phyloP scores from a whole-genome alignment of 768 basidiomycete genomes.

The Megacollybia marginata region DNA sequence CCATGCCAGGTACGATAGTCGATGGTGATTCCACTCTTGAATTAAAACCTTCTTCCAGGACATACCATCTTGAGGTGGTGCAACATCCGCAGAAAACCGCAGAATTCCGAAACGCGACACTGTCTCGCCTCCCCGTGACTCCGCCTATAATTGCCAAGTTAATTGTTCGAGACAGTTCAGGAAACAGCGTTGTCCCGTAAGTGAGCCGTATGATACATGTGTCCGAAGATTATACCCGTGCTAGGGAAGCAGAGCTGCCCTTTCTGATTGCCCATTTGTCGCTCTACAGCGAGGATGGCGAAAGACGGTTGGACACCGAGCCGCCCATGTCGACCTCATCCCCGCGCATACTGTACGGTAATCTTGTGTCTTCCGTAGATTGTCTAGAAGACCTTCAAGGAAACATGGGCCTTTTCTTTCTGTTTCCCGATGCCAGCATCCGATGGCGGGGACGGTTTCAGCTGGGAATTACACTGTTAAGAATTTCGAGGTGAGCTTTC shows the following conservation, averaged over 20 bases:
- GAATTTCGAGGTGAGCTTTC: conserved; percentile 62
- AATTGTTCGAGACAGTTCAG: conserved; percentile 63
- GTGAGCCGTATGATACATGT: conserved; percentile 22
- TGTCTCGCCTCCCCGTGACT: conserved; percentile 77
- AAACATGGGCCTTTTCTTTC: conserved; percentile 75
- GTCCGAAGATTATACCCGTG: conserved; percentile 6
- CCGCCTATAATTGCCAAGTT: conserved; percentile 82
- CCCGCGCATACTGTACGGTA: conserved; percentile 72
- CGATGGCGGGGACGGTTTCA: conserved; percentile 71
- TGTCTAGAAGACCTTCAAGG: conserved; percentile 76
- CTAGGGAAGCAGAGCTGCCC: conserved; percentile 77
- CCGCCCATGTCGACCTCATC: conserved; percentile 37
- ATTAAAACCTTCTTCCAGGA: conserved; percentile 25
- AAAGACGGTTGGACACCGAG: conserved; percentile 56
- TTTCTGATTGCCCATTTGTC: conserved; percentile 84
- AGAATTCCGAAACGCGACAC: conserved; percentile 66
- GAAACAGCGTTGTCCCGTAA: conserved; percentile 72
- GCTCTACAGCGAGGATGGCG: conserved; percentile 64
- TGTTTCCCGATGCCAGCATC: conserved; percentile 89
- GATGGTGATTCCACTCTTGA: conserved; percentile 10
- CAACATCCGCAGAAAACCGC: conserved; percentile 81
- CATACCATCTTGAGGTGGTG: conserved; percentile 77
- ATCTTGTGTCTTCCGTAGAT: conserved; percentile 76
- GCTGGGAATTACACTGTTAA: conserved; percentile 65
- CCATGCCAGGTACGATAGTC: conserved; percentile 39